phyloP scores from a whole-genome alignment of 495 filamentous ascomycete species.

The Penicillium chermesinum region DNA sequence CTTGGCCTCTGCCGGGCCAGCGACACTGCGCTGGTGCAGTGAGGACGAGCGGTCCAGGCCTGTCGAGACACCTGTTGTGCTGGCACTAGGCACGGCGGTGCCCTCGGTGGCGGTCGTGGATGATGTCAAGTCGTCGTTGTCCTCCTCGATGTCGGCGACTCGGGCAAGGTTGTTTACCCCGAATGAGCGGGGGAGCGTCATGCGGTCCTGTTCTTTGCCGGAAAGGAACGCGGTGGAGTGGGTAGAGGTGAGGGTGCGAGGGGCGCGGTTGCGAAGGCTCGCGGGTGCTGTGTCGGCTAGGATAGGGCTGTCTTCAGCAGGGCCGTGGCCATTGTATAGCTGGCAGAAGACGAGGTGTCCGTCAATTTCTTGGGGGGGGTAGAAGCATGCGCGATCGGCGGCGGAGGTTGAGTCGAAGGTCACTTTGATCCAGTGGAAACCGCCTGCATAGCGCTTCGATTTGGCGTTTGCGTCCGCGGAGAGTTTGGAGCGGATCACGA shows the following conservation, averaged over 20 bases:
- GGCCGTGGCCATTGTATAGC: slow-evolving; percentile 65
- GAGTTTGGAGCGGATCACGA: slow-evolving; percentile 55
- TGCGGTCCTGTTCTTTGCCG: slow-evolving; percentile 27
- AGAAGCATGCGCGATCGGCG: slow-evolving; percentile 68
- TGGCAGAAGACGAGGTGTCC: slow-evolving; percentile 76
- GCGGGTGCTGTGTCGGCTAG: slow-evolving; percentile 37
- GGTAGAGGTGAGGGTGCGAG: slow-evolving; percentile 34
- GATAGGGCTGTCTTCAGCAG: slow-evolving; percentile 59
- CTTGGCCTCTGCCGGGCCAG: slow-evolving; percentile 23
- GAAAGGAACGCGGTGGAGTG: slow-evolving; percentile 38
- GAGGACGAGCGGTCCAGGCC: slow-evolving; percentile 36
- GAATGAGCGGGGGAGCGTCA: slow-evolving; percentile 45
- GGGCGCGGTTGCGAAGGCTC: slow-evolving; percentile 20
- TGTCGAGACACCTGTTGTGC: slow-evolving; percentile 37
- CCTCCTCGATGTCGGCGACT: slow-evolving; percentile 27
- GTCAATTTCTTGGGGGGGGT: slow-evolving; percentile 70
- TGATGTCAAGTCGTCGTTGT: slow-evolving; percentile 28
- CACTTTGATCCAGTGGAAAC: slow-evolving; percentile 86
- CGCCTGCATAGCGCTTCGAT: slow-evolving; percentile 69
- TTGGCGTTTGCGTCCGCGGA: slow-evolving; percentile 66
- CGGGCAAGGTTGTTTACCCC: slow-evolving; percentile 37
- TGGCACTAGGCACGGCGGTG: slow-evolving; percentile 48
- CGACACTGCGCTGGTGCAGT: slow-evolving; percentile 27
- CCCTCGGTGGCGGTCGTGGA: slow-evolving; percentile 42
- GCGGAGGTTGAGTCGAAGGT: slow-evolving; percentile 81